Percentiles rank a stretch among this genome's conserved stretches.
These are phyloP conservation scores for Thermoascus crustaceus DNA, from an alignment of 2,329 filamentous ascomycete species.

Conservation along the genomic window DNA sequence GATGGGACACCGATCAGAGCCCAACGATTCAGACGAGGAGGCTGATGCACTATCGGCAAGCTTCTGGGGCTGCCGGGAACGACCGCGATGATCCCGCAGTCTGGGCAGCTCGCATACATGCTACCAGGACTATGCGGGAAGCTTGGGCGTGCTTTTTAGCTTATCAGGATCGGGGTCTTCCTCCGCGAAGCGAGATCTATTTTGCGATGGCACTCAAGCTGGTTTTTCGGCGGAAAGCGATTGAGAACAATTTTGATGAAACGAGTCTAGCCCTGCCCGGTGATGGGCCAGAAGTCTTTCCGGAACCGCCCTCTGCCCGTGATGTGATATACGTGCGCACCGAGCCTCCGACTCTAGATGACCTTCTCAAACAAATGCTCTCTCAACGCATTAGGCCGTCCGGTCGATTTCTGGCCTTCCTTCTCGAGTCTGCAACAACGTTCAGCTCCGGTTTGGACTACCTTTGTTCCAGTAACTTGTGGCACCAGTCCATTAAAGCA, in stretches of 20 bases:
- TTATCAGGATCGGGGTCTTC: conserved; percentile 39
- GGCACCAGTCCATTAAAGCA: conserved; percentile 21
- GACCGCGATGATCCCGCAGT: conserved; percentile 24
- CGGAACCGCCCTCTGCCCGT: conserved; percentile 49
- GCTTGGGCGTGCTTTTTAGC: conserved; percentile 58
- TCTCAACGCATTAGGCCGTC: conserved; percentile 36
- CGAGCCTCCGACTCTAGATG: conserved; percentile 44
- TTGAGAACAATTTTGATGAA: conserved; percentile 14
- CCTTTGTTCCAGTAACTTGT: conserved; percentile 30
- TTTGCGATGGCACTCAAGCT: conserved; percentile 52
- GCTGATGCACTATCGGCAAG: conserved; percentile 27
- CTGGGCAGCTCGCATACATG: conserved; percentile 51
- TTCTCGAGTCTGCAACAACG: conserved; percentile 39
- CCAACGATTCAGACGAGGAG: conserved; percentile 55
- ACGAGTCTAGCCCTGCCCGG: conserved; percentile 40
- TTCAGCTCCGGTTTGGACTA: conserved; percentile 36
- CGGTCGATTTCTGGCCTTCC: conserved; percentile 38
- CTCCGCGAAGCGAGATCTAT: conserved; percentile 38
- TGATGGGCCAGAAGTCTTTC: conserved; percentile 47
- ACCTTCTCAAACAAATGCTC: conserved; percentile 45
- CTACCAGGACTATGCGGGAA: conserved; percentile 54
- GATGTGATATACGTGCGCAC: conserved; percentile 50
- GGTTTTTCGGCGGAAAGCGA: conserved; percentile 28
- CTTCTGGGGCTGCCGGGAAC: conserved; percentile 8
- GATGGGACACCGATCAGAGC: conserved; percentile 56